Conservation (phyloP, 2,329 filamentous ascomycete species). For the Pseudogymnoascus sp. region DNA sequence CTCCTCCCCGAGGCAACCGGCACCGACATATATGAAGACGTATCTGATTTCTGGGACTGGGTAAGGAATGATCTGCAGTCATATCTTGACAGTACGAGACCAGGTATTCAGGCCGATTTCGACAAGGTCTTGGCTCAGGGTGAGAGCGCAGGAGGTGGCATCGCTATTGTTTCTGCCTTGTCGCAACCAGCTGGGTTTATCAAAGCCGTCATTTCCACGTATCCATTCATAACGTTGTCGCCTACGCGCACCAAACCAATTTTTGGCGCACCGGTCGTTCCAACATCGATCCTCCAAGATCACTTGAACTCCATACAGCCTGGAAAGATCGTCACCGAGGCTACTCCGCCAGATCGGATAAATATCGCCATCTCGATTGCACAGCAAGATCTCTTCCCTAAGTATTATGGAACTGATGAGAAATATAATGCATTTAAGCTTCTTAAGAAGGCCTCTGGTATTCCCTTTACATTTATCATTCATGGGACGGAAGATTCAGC, state of each 20-base stretch:
- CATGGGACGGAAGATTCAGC: conserved; percentile 20
- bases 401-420: conserved; percentile 16
- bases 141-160: conserved; percentile 16
- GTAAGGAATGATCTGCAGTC: conserved; percentile 23
- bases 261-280: conserved; percentile 17
- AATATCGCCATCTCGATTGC: conserved; percentile 12
- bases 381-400: conserved; percentile 16
- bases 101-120: conserved; percentile 16
- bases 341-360: conserved; percentile 15
- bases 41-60: conserved; percentile 44
- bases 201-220: conserved; percentile 19
- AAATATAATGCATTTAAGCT: conserved; percentile 13
- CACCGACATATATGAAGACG: conserved; percentile 39
- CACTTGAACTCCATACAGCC: conserved; percentile 13
- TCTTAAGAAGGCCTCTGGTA: conserved; percentile 14
- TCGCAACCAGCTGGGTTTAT: conserved; percentile 15
- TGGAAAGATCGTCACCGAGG: conserved; percentile 17
- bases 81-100: conserved; percentile 15
- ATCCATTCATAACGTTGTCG: conserved; percentile 17
- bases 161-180: conserved; percentile 13
- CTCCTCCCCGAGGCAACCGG: conserved; percentile 43
- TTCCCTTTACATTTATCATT: conserved; percentile 17
- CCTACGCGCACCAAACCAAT: conserved; percentile 11
- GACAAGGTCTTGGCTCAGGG: conserved; percentile 16
- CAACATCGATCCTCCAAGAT: conserved; percentile 13